Evolutionary conservation across 768 basidiomycete species (phyloP).

Genomic region (Lactarius quietus): DNA sequence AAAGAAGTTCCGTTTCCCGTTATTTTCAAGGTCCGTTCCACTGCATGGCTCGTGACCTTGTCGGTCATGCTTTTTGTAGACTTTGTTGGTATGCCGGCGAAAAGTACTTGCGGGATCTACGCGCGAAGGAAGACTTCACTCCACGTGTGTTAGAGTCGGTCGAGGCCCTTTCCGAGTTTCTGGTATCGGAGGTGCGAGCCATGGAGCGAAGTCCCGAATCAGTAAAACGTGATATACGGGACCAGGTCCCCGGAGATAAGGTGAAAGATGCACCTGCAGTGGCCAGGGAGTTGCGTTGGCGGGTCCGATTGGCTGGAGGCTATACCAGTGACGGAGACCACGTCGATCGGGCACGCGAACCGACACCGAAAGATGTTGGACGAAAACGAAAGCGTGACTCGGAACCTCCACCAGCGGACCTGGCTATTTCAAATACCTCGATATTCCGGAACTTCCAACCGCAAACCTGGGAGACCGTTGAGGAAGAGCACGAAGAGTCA

Average conservation of each 20-base stretch:
- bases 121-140: conserved; percentile 48
- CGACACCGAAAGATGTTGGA: conserved; percentile 28
- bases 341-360: conserved; percentile 31
- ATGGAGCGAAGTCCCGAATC: conserved; percentile 70
- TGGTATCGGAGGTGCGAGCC: conserved; percentile 69
- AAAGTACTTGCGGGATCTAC: conserved; percentile 71
- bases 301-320: conserved; percentile 59
- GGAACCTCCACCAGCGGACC: conserved; percentile 22
- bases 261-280: conserved; percentile 79
- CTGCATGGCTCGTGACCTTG: background rate
- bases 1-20: conserved; percentile 43
- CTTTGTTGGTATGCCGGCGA: conserved; percentile 91
- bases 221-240: conserved; percentile 72
- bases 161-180: conserved; percentile 66
- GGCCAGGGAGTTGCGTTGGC: conserved; percentile 85
- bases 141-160: conserved; percentile 69
- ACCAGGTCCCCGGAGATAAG: conserved; percentile 75
- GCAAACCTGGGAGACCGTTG: conserved; percentile 57
- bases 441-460: conserved; percentile 53
- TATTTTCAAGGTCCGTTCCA: conserved; percentile 28
- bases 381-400: conserved; percentile 32
- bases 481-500: conserved; percentile 41
- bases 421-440: conserved; percentile 21
- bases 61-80: conserved; percentile 37
- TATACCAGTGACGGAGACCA: conserved; percentile 64